Evolutionary conservation across 768 basidiomycete genomes (phyloP).

Genomic region (Thelephora aurantiotincta): DNA sequence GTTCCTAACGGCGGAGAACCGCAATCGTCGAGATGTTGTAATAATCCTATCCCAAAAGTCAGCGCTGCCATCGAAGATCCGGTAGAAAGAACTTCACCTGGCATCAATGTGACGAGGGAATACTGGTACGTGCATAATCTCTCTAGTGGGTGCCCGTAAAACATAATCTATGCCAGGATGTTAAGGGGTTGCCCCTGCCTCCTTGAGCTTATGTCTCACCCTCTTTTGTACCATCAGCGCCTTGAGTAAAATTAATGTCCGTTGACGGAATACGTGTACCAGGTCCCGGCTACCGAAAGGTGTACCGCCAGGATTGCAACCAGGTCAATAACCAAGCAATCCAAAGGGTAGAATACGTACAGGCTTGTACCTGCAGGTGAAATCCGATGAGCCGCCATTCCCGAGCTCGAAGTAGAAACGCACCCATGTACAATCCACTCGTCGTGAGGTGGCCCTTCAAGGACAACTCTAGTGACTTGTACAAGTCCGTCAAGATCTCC

Average conservation of each 20-base stretch:
- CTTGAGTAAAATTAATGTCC: slow-evolving; percentile 87
- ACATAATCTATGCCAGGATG: slow-evolving; percentile 59
- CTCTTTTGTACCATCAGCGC: slow-evolving; percentile 87
- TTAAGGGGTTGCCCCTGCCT: slow-evolving; percentile 1
- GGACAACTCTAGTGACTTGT: slow-evolving; percentile 58
- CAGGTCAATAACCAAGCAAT: not conserved
- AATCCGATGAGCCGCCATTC: not conserved
- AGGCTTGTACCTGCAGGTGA: slow-evolving; percentile 46
- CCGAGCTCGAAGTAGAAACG: slow-evolving; percentile 10
- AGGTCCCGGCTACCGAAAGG: slow-evolving; percentile 64
- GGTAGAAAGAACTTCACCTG: slow-evolving; percentile 35
- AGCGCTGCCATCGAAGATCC: not conserved
- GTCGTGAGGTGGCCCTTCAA: slow-evolving; percentile 77
- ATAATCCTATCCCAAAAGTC: slow-evolving; percentile 37
- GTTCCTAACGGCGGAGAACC: slow-evolving; percentile 70
- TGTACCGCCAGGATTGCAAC: not conserved
- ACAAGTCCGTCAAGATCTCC: slow-evolving; percentile 82
- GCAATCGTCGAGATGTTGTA: slow-evolving; percentile 83
- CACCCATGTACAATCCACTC: slow-evolving; percentile 91
- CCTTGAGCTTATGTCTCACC: slow-evolving; percentile 26
- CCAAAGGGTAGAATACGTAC: slow-evolving; percentile 22
- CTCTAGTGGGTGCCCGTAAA: slow-evolving; percentile 94
- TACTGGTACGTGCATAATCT: slow-evolving; percentile 95
- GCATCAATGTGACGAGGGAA: slow-evolving; percentile 85
- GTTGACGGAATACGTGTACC: slow-evolving; percentile 86